phyloP scores from a whole-genome alignment of 2,329 filamentous ascomycete genomes.

The Arthrobotrys entomopaga region DNA sequence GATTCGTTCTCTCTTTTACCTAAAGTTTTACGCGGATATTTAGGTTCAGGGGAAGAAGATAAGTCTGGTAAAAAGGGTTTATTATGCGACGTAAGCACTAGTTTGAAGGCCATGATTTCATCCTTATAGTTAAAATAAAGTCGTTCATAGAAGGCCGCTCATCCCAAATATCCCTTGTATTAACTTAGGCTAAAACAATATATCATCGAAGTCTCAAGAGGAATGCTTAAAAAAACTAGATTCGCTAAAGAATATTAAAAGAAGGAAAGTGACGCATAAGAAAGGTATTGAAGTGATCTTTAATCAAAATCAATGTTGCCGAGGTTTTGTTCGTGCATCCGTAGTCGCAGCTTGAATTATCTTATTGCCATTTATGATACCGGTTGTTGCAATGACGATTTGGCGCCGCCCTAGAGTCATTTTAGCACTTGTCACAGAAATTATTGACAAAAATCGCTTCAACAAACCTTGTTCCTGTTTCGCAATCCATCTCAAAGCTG shows the following conservation, averaged over 20 bases:
- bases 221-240: too few relatives aligned
- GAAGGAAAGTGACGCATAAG: background rate
- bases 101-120: too few relatives aligned
- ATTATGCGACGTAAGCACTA: too few relatives aligned
- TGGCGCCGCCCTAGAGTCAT: conserved; percentile 71
- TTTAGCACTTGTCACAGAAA: conserved; percentile 1
- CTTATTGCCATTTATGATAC: conserved; percentile 85
- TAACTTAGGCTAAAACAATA: too few relatives aligned
- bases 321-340: conserved; percentile 39
- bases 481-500: conserved; percentile 88
- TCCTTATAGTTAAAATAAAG: too few relatives aligned
- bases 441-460: background rate
- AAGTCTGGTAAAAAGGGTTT: too few relatives aligned
- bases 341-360: conserved; percentile 89
- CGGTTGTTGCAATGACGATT: conserved; percentile 91
- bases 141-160: too few relatives aligned
- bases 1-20: conserved; percentile 57
- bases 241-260: too few relatives aligned
- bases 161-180: too few relatives aligned
- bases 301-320: conserved; percentile 10
- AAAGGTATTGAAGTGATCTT: background rate
- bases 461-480: conserved; percentile 74
- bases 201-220: too few relatives aligned
- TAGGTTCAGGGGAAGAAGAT: too few relatives aligned
- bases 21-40: background rate